Percentiles rank a stretch among this genome's conserved stretches.
These are phyloP conservation scores for Chrysanthemum lavandulifolium DNA, from an alignment of 129 eudicot genomes.

Conservation along the genomic window DNA sequence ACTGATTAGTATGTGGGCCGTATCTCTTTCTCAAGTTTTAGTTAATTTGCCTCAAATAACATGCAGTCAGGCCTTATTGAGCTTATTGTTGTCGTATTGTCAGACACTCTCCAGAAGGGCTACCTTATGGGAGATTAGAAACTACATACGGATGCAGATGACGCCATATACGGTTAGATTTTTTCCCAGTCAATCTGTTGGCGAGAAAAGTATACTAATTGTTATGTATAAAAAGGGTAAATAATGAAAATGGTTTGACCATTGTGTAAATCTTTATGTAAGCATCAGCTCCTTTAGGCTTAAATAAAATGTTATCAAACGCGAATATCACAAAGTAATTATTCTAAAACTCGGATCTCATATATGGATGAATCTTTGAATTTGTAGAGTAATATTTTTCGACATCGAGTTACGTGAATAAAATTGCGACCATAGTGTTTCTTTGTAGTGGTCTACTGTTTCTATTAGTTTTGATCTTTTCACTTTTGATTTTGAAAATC, in stretches of 20 bases:
- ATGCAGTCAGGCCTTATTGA: neutral
- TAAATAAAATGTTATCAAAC: too few relatives aligned
- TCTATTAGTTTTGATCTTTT: neutral
- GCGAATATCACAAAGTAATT: too few relatives aligned
- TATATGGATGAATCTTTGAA: neutral
- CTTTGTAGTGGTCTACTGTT: neutral
- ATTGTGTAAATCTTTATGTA: too few relatives aligned
- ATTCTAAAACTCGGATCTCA: neutral
- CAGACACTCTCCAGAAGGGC: constrained; percentile 95
- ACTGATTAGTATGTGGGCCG: neutral
- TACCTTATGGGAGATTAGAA: constrained; percentile 85
- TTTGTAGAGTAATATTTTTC: neutral
- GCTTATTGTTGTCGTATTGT: constrained; percentile 16
- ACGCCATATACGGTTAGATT: constrained; percentile 13
- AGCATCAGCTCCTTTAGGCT: too few relatives aligned
- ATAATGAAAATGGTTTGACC: too few relatives aligned
- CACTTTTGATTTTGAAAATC: neutral
- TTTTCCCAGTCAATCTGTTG: too few relatives aligned
- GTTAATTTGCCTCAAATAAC: constrained; percentile 1
- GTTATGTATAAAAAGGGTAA: too few relatives aligned
- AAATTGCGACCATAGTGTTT: neutral
- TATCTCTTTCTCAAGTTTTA: constrained; percentile 6
- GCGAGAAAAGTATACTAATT: too few relatives aligned
- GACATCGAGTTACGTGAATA: neutral
- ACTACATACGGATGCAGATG: constrained; percentile 68